Base-by-base conservation (phyloP, 768 basidiomycete genomes). In the Hygrocybe punicea region DNA sequence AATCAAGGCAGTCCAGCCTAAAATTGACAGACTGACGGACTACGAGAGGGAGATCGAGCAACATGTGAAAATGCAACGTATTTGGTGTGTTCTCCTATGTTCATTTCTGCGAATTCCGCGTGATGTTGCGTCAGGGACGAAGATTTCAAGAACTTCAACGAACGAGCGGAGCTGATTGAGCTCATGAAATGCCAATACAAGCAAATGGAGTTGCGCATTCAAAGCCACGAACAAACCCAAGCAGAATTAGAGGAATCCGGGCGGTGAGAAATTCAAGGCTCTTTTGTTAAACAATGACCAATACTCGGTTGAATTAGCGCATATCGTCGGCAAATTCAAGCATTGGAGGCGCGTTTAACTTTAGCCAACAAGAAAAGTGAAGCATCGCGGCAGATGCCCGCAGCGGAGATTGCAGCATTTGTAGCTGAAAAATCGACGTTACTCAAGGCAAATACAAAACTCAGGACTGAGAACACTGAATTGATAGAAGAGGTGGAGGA, bases 41-140 rank as follows among this genome's bases (percentile, higher is more conserved):
- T 96, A 94, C 62, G 93, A 97, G 67, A 76, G 74, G n/a, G 87
- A 90, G 62, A 91, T 96, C 45, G 86, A 91, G 52, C 89, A 93
- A 64, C 81, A 91, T 58, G 75, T 86, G 42, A 83, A 84, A 55
- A 81, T 88, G 65, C 89, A 92, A 65, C 79, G 81, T 51, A 71
- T 93, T 62, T 96, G 93, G 93, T 91, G 68, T 29, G 82, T 70
- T 10, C n/a, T n/a, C n/a, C 56, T 3, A 24, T 6, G 34, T 49
- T 56, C 39, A 44, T 44, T 8, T 6, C 17, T 1, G 34, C 23
- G 23, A 33, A 37, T 14, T 51, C 7, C 42, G 25, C 45, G 48
- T 17, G 51, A 58, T n/a, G 53, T 48, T 45, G 47, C 35, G 17
- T 11, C 58, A 93, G 91, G 88, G 87, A 91, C 58, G 76, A 75